Conservation (phyloP, 768 basidiomycete genomes). For the Cystoderma amianthinum region DNA sequence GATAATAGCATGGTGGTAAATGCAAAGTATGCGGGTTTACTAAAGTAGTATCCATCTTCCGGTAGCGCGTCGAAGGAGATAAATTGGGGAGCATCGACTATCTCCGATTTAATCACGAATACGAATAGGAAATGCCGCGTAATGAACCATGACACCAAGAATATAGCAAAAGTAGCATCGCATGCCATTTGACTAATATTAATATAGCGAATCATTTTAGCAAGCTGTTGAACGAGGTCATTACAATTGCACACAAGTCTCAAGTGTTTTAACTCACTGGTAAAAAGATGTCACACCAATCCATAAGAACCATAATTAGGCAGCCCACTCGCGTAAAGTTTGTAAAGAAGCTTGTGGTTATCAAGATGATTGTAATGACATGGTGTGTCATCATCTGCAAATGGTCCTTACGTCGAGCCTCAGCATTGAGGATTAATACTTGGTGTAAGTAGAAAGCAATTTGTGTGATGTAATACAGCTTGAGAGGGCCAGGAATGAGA, state of each 20-base stretch:
- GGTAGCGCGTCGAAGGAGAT: conserved; percentile 56
- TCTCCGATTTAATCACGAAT: conserved; percentile 57
- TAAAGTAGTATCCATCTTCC: conserved; percentile 48
- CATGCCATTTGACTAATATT: conserved; percentile 50
- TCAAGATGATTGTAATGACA: conserved; percentile 77
- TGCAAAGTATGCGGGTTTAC: conserved; percentile 26
- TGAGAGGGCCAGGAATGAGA: conserved; percentile 72
- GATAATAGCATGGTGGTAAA: conserved; percentile 53
- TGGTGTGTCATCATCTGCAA: conserved; percentile 97
- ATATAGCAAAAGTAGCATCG: conserved; percentile 72
- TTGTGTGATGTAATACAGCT: conserved; percentile 86
- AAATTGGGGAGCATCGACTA: conserved; percentile 39
- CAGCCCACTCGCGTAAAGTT: conserved; percentile 89
- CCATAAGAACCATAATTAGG: conserved; percentile 88
- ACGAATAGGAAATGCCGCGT: conserved; percentile 84
- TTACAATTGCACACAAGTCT: no score
- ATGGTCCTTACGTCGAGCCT: conserved; percentile 89
- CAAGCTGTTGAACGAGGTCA: no score
- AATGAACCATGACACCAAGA: conserved; percentile 86
- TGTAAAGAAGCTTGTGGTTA: conserved; percentile 70
- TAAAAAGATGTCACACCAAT: conserved; percentile 87
- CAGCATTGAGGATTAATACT: conserved; percentile 86
- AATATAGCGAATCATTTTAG: conserved; percentile 94
- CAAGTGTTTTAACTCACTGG: conserved; percentile 78
- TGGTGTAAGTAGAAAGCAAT: conserved; percentile 90